Evolutionary conservation across 140 eudicot genomes (phyloP), one percentile per base, ranked within the genome.

Genomic region (Flaveria floridana): DNA sequence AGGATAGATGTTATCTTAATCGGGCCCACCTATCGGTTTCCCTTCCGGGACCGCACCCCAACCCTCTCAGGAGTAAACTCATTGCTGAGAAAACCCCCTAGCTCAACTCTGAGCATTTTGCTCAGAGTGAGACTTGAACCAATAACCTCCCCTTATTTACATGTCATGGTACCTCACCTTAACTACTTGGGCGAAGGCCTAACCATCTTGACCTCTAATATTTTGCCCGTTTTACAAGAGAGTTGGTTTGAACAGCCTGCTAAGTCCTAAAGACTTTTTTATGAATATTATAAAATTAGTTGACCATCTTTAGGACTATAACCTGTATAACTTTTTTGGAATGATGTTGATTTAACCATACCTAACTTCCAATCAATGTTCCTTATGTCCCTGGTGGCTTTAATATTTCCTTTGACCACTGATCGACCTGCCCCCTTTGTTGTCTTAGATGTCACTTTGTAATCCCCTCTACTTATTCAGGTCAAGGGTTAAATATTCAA

Each of bases 231-330:
- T 58, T 58, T 28, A 15, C 68, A 34, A 19, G 68, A 57, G 37
- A 57, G 21, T 72, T 58, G 48, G 46, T 41, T 73, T 59, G 23
- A 42, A 72, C 34, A 19, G 16, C 70, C 26, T 73, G 70, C 69
- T 61, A n/a, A 58, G 25, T 73, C 59, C 58, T 61, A n/a, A 58
- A 21, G 37, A 39, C 20, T 63, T 63, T 63, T 1, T 63, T 23
- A 59, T 30, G 39, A 2, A 5, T 4, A 30, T 3, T 30, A 30
- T 23, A 23, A 23, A 23, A 23, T 23, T 23, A 23, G 1, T 30
- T 30, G 7, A 30, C 39, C 39, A 30, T 30, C 6, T 30, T 30
- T 30, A 3, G 39, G 39, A 30, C 39, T 3, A 30, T 30, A 30
- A 30, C 39, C 39, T 30, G 39, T 30, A 34, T 34, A 34, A 34